A percentile compares a stretch with the other conserved stretches of the same genome.
These are phyloP conservation scores for Rusavskia elegans DNA, from an alignment of 495 filamentous ascomycete species.

Conservation along the genomic window DNA sequence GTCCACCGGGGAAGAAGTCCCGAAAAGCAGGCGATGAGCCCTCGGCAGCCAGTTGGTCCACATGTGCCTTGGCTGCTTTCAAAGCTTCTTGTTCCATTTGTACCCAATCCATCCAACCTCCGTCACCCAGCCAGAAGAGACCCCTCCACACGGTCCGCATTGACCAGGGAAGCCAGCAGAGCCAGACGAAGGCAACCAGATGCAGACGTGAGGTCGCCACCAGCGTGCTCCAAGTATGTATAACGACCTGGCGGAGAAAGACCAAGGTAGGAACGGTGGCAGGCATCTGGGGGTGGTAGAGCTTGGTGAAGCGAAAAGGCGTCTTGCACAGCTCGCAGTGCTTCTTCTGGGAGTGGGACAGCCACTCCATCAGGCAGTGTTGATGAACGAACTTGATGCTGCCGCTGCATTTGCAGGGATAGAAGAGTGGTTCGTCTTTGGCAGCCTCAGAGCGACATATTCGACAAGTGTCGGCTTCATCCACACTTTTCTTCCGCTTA, in stretches of 20 bases:
- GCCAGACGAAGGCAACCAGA: constrained; percentile 76
- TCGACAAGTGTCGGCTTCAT: constrained; percentile 65
- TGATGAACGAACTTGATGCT: constrained; percentile 98
- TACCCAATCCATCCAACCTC: constrained; percentile 50
- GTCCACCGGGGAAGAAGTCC: constrained; percentile 5
- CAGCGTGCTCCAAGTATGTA: constrained; percentile 53
- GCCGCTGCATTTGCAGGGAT: constrained; percentile 95
- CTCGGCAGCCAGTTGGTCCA: constrained; percentile 11
- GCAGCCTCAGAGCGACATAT: constrained; percentile 88
- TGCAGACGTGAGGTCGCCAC: constrained; percentile 61
- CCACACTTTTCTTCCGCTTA: constrained; percentile 21
- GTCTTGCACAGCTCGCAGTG: constrained; percentile 99
- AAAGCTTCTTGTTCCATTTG: constrained; percentile 11
- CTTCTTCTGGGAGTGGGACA: constrained; percentile 95
- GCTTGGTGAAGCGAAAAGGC: constrained; percentile 90
- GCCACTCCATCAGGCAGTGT: constrained; percentile 93
- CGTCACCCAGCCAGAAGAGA: constrained; percentile 91
- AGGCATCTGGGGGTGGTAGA: constrained; percentile 91
- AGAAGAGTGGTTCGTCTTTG: constrained; percentile 77
- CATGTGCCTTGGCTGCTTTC: constrained; percentile 5
- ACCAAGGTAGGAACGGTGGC: constrained; percentile 58
- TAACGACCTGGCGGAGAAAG: constrained; percentile 57
- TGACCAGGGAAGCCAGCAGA: constrained; percentile 73
- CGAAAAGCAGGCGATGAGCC: constrained; percentile 25
- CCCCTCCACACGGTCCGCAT: constrained; percentile 85